Conservation (phyloP, 2,329 filamentous ascomycete genomes). For the Aspergillus brasiliensis region DNA sequence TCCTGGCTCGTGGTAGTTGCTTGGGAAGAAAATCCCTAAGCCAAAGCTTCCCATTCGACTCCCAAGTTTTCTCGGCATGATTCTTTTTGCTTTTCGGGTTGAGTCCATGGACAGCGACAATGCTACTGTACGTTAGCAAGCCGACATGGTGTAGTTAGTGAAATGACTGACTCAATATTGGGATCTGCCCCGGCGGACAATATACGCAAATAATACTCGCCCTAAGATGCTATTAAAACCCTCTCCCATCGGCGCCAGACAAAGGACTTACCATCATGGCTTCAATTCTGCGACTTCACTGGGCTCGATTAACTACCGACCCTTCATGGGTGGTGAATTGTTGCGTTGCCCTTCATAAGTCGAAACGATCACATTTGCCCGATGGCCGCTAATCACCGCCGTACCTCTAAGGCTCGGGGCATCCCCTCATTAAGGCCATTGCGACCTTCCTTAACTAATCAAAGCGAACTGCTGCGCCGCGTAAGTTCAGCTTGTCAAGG, state of each 20-base stretch:
- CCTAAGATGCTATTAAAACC: neutral
- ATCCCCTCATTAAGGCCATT: neutral
- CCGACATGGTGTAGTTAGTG: neutral
- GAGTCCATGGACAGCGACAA: slow-evolving; percentile 27
- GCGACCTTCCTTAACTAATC: neutral
- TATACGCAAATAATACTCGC: slow-evolving; percentile 11
- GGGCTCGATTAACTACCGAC: neutral
- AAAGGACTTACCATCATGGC: neutral
- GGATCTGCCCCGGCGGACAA: slow-evolving; percentile 13
- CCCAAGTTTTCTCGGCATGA: slow-evolving; percentile 25
- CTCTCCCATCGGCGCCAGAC: neutral
- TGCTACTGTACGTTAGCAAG: slow-evolving; percentile 13
- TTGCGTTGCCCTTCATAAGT: neutral
- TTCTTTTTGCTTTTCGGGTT: slow-evolving; percentile 20
- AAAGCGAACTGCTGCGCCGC: neutral
- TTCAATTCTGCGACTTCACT: neutral
- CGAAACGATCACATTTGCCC: too few relatives aligned
- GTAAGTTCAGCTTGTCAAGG: neutral
- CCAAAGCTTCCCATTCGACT: slow-evolving; percentile 20
- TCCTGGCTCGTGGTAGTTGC: slow-evolving; percentile 24
- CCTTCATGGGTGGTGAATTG: neutral
- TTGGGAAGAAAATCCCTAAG: slow-evolving; percentile 25
- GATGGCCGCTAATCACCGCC: too few relatives aligned
- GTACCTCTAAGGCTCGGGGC: neutral
- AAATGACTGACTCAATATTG: slow-evolving; percentile 13